Percentiles rank a stretch among this genome's conserved stretches.
phyloP scores from a whole-genome alignment of 139 green algal genomes.

The Pedinophyceae sp. region DNA sequence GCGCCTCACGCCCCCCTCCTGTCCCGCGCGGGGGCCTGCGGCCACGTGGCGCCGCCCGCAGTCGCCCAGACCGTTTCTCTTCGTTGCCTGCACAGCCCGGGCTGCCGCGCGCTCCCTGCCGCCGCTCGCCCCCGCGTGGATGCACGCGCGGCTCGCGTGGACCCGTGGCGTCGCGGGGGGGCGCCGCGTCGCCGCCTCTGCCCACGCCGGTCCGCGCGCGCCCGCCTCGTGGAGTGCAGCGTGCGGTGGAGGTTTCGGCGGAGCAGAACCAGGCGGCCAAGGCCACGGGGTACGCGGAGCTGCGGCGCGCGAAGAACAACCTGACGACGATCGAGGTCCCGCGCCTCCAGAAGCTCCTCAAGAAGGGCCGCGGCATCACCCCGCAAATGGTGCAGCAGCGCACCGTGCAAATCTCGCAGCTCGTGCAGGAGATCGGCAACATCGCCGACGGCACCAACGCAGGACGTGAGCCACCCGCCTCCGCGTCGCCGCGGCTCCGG shows the following conservation, averaged over 20 bases:
- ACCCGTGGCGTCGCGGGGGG: too few relatives aligned
- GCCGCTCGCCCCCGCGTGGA: too few relatives aligned
- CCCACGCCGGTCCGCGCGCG: too few relatives aligned
- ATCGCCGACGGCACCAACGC: background rate
- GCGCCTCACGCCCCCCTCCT: too few relatives aligned
- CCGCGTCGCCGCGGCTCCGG: too few relatives aligned
- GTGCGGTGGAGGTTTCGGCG: background rate
- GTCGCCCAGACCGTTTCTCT: too few relatives aligned
- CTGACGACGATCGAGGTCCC: constrained; percentile 4
- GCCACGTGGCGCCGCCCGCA: too few relatives aligned
- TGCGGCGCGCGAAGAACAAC: constrained; percentile 6
- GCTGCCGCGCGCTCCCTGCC: too few relatives aligned
- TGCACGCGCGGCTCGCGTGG: too few relatives aligned
- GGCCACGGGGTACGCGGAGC: constrained; percentile 8
- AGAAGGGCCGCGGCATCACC: constrained; percentile 4
- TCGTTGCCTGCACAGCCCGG: too few relatives aligned
- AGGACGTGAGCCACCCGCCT: background rate
- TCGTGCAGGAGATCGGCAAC: constrained; percentile 4
- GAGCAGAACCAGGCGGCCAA: constrained; percentile 11
- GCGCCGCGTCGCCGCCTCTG: too few relatives aligned
- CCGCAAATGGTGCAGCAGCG: background rate
- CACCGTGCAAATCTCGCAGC: background rate
- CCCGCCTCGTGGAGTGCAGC: constrained; percentile 1
- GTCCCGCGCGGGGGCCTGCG: too few relatives aligned
- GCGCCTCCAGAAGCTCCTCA: constrained; percentile 1